Percentiles rank a stretch among this genome's conserved stretches.
Evolutionary conservation across 148 eudicot genomes (phyloP).

Genomic region (Vaccinium vitisidaea): DNA sequence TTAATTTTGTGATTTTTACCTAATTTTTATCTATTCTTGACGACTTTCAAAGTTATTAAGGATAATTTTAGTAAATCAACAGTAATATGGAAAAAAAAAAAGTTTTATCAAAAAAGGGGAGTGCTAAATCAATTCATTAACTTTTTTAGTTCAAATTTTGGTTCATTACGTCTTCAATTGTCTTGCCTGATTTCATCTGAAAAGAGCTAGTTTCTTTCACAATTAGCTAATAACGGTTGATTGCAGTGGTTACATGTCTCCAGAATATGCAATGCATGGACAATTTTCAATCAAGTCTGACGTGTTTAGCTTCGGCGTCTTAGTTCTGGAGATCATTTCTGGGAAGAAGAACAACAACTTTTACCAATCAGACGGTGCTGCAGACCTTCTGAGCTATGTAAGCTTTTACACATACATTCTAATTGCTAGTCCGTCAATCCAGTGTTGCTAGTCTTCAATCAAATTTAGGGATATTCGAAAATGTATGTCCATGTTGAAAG

Average conservation of each 20-base stretch:
- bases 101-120: no score
- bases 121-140: no score
- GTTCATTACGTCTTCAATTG: background rate
- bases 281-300: background rate
- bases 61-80: background rate
- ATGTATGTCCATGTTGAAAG: background rate
- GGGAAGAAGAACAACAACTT: background rate
- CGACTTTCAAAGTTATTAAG: background rate
- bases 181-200: background rate
- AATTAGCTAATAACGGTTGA: background rate
- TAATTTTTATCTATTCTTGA: background rate
- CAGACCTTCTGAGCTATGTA: background rate
- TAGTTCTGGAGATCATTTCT: background rate
- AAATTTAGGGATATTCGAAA: background rate
- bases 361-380: background rate
- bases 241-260: slow-evolving; percentile 28
- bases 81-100: no score
- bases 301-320: background rate
- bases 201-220: background rate
- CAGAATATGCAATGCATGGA: background rate
- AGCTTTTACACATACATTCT: background rate
- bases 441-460: background rate
- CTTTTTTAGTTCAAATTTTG: background rate
- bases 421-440: background rate
- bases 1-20: background rate